Evolutionary conservation across 2,329 filamentous ascomycete genomes (phyloP).

Genomic region (Aspergillus sp.): DNA sequence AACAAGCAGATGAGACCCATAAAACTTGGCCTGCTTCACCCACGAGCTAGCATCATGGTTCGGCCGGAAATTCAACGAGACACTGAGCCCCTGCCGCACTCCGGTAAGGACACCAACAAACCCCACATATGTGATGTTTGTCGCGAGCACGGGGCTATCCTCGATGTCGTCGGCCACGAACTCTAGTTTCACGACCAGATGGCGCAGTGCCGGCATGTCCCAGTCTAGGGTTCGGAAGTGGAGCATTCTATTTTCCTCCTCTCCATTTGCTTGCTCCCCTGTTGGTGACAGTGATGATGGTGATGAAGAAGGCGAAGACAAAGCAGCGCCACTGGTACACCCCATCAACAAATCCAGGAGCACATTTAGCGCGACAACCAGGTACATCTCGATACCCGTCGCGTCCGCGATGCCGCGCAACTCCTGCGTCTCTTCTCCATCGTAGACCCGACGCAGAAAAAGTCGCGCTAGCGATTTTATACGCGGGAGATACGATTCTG

Average conservation of each 20-base stretch:
- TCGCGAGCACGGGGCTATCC: conserved; percentile 42
- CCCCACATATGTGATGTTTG: conserved; percentile 50
- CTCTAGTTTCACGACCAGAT: conserved; percentile 54
- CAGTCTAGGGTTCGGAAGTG: conserved; percentile 53
- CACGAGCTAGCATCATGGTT: conserved; percentile 44
- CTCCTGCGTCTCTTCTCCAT: conserved; percentile 60
- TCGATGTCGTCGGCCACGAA: conserved; percentile 31
- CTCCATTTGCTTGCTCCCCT: conserved; percentile 5
- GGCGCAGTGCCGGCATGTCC: conserved; percentile 53
- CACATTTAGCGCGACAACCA: conserved; percentile 63
- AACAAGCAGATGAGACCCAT: conserved; percentile 53
- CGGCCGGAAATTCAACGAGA: conserved; percentile 54
- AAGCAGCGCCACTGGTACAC: conserved; percentile 59
- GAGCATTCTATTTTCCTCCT: conserved; percentile 28
- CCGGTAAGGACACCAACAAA: conserved; percentile 54
- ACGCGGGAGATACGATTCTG: conserved; percentile 24
- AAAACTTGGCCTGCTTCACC: conserved; percentile 41
- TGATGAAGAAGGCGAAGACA: conserved; percentile 8
- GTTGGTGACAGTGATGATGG: neutral
- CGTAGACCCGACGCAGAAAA: conserved; percentile 52
- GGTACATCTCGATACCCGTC: conserved; percentile 56
- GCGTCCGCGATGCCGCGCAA: conserved; percentile 57
- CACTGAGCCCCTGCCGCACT: conserved; percentile 46
- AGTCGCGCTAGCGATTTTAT: conserved; percentile 45
- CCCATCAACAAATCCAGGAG: conserved; percentile 64